Evolutionary conservation across 2,329 filamentous ascomycete genomes (phyloP), one percentile per base, ranked within the genome.

Genomic region (Cryoendolithus antarcticus): DNA sequence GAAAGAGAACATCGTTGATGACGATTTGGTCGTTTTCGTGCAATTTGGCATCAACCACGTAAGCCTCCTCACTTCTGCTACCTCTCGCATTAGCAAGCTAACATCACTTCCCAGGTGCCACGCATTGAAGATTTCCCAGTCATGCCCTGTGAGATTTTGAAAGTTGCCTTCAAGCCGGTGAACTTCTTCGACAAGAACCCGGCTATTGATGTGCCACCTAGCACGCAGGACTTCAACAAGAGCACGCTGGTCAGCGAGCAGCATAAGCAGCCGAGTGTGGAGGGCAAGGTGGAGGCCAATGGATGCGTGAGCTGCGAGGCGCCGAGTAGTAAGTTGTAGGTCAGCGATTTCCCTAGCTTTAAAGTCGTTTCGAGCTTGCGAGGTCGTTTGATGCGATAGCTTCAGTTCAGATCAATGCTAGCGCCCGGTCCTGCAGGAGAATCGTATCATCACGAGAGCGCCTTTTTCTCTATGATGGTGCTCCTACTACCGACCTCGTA

Each of bases 131-230:
- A 70, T 44, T 71, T 64, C 62, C 67, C 67, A 3, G 65, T 71
- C 15, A 65, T 66, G 58, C 68, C 68, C 0, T 57, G 61, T 2
- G 68, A 71, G 44, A 66, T 67, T 30, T 62, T 68, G 44, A 60
- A 64, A 44, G 47, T 72, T 4, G 57, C 65, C 19, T 57, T 72
- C 38, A 62, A 65, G 31, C 70, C 71, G 0, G 59, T 63, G 7
- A 69, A 74, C 47, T 74, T 74, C 60, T 74, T 74, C 45, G 62
- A 61, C 2, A 60, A 55, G 24, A 74, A 74, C 37, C 70, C 71
- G 0, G 63, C 65, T 4, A 62, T 74, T 37, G 70, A 74, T 55
- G 68, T 74, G 13, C 69, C 70, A 2, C 36, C 47, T 6, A 64
- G 64, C 38, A 63, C 63, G 41, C 67, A 71, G 53, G 54, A 53